Evolutionary conservation across 148 eudicot genomes (phyloP).

Genomic region (Amaranthus palmeri): DNA sequence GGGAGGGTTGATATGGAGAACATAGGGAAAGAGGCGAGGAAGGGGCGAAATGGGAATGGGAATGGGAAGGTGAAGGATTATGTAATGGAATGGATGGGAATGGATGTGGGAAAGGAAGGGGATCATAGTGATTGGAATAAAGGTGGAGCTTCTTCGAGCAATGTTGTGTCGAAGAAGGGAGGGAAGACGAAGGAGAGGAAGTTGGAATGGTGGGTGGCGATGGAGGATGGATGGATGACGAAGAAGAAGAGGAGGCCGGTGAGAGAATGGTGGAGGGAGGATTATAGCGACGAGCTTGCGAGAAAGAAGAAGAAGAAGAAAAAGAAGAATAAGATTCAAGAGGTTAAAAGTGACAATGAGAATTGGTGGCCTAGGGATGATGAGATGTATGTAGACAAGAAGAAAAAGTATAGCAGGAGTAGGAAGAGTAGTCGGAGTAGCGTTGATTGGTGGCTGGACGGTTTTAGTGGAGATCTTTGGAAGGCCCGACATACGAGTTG

Average conservation of each 20-base stretch:
- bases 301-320: constrained; percentile 68
- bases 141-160: constrained; percentile 41
- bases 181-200: constrained; percentile 48
- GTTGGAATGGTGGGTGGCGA: constrained; percentile 76
- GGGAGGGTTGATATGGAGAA: constrained; percentile 5
- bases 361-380: constrained; percentile 79
- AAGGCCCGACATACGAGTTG: constrained; percentile 45
- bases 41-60: constrained; percentile 32
- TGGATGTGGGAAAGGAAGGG: constrained; percentile 67
- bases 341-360: constrained; percentile 31
- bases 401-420: constrained; percentile 48
- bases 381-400: constrained; percentile 32
- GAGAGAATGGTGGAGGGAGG: constrained; percentile 98
- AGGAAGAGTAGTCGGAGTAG: constrained; percentile 52
- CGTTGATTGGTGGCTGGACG: constrained; percentile 93
- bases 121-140: constrained; percentile 44
- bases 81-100: constrained; percentile 93
- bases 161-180: constrained; percentile 22
- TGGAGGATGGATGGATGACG: constrained; percentile 60
- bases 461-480: constrained; percentile 72
- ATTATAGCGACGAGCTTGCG: constrained; percentile 69
- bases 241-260: constrained; percentile 70
- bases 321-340: constrained; percentile 38
- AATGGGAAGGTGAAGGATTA: constrained; percentile 70
- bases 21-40: constrained; percentile 19